Conservation (phyloP, 129 eudicot genomes). For the Solidago caesia region DNA sequence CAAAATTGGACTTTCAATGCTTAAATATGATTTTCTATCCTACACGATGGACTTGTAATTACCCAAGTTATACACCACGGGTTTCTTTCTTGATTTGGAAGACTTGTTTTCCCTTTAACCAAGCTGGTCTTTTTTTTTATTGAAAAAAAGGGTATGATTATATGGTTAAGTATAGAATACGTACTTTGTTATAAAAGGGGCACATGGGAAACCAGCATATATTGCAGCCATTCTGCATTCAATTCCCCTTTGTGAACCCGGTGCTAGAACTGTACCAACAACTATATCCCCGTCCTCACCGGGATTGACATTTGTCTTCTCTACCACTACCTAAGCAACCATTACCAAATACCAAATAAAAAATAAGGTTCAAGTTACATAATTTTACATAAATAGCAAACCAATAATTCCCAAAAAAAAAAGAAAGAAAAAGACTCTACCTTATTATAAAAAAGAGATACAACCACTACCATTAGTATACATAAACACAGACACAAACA, state of each 20-base stretch:
- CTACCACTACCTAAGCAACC: conserved; percentile 56
- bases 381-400: not conserved
- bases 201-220: conserved; percentile 91
- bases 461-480: too few relatives aligned
- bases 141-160: too few relatives aligned
- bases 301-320: conserved; percentile 65
- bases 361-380: conserved; percentile 1
- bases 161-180: too few relatives aligned
- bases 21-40: too few relatives aligned
- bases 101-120: too few relatives aligned
- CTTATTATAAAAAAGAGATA: not conserved
- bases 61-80: too few relatives aligned
- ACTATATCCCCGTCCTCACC: conserved; percentile 76
- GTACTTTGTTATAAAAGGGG: not conserved
- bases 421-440: not conserved
- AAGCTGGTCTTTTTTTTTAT: too few relatives aligned
- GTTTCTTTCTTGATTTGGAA: too few relatives aligned
- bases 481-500: too few relatives aligned
- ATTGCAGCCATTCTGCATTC: conserved; percentile 89
- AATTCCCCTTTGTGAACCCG: conserved; percentile 74
- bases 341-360: not conserved
- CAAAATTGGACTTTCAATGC: too few relatives aligned
- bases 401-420: not conserved
- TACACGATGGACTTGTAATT: too few relatives aligned
- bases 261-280: conserved; percentile 83